A percentile compares a stretch with the other conserved stretches of the same genome.
Evolutionary conservation across 371 early-diverging fungal species (phyloP).

Genomic region (Mucor velutinosus): DNA sequence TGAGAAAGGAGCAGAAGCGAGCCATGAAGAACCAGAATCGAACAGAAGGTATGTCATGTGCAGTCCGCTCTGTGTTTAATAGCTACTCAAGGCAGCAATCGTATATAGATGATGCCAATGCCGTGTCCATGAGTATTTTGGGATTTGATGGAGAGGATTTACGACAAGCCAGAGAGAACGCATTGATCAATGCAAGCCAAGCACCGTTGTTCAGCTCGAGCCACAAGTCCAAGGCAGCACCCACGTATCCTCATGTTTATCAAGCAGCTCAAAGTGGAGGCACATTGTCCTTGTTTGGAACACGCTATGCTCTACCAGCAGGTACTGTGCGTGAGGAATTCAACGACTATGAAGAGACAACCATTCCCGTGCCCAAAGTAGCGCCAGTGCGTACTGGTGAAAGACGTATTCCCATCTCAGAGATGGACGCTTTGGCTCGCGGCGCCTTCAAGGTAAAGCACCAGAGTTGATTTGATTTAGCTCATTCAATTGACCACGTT

Average conservation of each 20-base stretch:
- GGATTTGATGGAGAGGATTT: conserved; percentile 57
- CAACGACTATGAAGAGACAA: conserved; percentile 81
- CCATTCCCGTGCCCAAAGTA: conserved; percentile 69
- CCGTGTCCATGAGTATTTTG: conserved; percentile 54
- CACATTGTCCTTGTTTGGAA: conserved; percentile 63
- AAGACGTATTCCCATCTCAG: conserved; percentile 58
- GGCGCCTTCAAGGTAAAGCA: conserved; percentile 71
- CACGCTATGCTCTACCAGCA: conserved; percentile 69
- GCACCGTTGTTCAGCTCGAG: conserved; percentile 45
- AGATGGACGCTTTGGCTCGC: conserved; percentile 75
- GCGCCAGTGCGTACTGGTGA: conserved; percentile 66
- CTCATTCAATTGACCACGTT: neutral
- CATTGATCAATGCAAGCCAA: conserved; percentile 42
- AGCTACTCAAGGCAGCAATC: no score
- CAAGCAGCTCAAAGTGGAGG: conserved; percentile 56
- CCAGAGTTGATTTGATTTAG: neutral
- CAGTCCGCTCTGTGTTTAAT: no score
- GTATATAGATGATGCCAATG: conserved; percentile 48
- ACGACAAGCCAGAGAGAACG: conserved; percentile 58
- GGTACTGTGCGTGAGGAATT: conserved; percentile 69
- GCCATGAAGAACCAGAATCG: conserved; percentile 29
- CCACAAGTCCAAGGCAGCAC: conserved; percentile 32
- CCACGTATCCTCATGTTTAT: conserved; percentile 64
- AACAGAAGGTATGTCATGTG: conserved; percentile 10
- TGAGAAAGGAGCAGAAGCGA: conserved; percentile 74